Evolutionary conservation across 306 rosid genomes (phyloP).

Genomic region (Vicia sativa): DNA sequence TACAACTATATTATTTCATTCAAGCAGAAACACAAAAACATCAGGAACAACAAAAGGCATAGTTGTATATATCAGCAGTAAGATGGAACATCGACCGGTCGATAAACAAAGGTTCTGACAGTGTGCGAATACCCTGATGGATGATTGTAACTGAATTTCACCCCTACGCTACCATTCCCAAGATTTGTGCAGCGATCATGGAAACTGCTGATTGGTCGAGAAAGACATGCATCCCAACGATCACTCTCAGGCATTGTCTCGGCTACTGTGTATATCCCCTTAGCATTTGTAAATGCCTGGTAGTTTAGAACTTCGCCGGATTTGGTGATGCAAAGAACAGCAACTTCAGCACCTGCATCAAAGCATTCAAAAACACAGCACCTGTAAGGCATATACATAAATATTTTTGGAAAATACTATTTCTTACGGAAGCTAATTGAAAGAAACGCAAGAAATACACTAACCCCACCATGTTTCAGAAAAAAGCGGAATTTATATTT

Average conservation of each 20-base stretch:
- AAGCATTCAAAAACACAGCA: conserved; percentile 11
- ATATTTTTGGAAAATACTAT: no score
- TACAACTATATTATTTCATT: conserved; percentile 20
- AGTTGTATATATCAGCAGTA: conserved; percentile 64
- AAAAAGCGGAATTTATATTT: no score
- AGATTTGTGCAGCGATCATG: conserved; percentile 82
- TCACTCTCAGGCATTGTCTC: conserved; percentile 95
- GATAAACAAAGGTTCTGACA: conserved; percentile 73
- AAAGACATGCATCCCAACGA: conserved; percentile 95
- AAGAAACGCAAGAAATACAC: no score
- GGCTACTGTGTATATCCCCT: conserved; percentile 81
- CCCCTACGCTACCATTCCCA: conserved; percentile 65
- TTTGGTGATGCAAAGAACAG: conserved; percentile 91
- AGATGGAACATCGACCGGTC: conserved; percentile 58
- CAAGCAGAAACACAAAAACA: conserved; percentile 24
- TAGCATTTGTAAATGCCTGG: conserved; percentile 84
- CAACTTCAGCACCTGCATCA: conserved; percentile 89
- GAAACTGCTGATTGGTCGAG: conserved; percentile 92
- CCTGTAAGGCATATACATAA: no score
- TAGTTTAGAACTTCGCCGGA: conserved; percentile 90
- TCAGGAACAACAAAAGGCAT: conserved; percentile 26
- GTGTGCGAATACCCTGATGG: conserved; percentile 82
- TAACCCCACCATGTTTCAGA: no score
- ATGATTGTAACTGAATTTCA: conserved; percentile 82
- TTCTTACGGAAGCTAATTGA: no score